Conservation (phyloP, 805 yeast genomes). For the Debaryomyces maramus region DNA sequence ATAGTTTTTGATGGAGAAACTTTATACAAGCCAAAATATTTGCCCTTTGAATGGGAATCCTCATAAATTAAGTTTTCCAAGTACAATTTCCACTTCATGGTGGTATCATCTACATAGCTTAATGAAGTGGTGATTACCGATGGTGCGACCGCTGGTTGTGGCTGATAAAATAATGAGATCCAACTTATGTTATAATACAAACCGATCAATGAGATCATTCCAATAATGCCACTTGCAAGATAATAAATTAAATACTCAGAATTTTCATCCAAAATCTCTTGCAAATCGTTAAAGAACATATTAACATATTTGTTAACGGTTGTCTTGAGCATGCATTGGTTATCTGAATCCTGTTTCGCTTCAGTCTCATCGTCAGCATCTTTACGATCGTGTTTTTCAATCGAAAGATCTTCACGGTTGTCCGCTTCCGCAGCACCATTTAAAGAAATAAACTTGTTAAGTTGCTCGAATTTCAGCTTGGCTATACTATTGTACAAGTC, state of each 20-base stretch:
- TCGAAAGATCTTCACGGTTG: background rate
- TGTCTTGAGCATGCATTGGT: background rate
- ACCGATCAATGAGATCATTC: slow-evolving; percentile 4
- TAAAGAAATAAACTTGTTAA: slow-evolving; percentile 11
- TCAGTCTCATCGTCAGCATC: too few species aligned
- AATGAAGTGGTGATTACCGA: background rate
- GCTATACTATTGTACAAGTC: slow-evolving; percentile 19
- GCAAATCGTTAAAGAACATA: slow-evolving; percentile 1
- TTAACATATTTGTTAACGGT: background rate
- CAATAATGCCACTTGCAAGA: slow-evolving; percentile 5
- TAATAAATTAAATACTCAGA: slow-evolving; percentile 19
- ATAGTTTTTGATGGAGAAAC: background rate
- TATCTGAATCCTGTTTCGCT: background rate
- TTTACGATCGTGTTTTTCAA: too few species aligned
- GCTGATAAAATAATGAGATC: background rate
- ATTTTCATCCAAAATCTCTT: slow-evolving; percentile 13
- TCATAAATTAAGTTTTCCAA: slow-evolving; percentile 14
- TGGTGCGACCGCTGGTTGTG: background rate
- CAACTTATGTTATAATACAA: slow-evolving; percentile 1
- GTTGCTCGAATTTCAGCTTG: slow-evolving; percentile 14
- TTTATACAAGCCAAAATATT: slow-evolving; percentile 4
- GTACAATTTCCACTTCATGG: background rate
- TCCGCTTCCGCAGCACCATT: slow-evolving; percentile 1
- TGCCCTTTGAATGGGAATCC: background rate
- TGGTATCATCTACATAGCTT: background rate